Conservation (phyloP, 306 rosid species). For the Dalbergia cochinchinensis region DNA sequence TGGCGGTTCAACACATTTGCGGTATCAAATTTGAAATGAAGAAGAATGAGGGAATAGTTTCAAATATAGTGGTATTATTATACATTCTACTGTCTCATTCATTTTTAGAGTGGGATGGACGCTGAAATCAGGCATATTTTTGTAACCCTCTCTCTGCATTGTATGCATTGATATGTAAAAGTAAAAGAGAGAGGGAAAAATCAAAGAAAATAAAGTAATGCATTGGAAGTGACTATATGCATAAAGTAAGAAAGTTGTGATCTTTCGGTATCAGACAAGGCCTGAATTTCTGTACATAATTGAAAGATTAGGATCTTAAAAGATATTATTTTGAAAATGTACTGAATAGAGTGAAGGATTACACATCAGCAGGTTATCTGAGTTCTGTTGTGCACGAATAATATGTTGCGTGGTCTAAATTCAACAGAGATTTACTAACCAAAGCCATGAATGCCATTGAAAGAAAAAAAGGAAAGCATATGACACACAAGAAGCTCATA, state of each 20-base stretch:
- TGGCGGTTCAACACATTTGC: neutral
- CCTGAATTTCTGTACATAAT: neutral
- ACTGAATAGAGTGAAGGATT: neutral
- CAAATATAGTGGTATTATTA: neutral
- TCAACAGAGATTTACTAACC: neutral
- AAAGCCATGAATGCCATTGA: neutral
- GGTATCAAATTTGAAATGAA: neutral
- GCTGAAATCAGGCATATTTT: slow-evolving; percentile 6
- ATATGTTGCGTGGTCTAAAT: neutral
- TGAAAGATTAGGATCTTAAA: slow-evolving; percentile 1
- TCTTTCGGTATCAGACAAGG: neutral
- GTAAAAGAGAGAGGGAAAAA: neutral
- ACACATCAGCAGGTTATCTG: neutral
- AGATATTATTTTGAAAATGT: neutral
- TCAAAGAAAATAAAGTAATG: neutral
- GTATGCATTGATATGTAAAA: neutral
- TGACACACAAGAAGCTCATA: neutral
- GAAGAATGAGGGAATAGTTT: slow-evolving; percentile 1
- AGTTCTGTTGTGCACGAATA: neutral
- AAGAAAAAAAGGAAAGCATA: neutral
- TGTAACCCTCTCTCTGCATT: neutral
- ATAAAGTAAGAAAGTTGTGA: neutral
- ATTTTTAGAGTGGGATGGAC: slow-evolving; percentile 4
- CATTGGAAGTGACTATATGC: neutral
- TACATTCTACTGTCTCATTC: neutral